Base-by-base conservation (phyloP, 352 stramenopile genomes). In the Phytophthora cajani region DNA sequence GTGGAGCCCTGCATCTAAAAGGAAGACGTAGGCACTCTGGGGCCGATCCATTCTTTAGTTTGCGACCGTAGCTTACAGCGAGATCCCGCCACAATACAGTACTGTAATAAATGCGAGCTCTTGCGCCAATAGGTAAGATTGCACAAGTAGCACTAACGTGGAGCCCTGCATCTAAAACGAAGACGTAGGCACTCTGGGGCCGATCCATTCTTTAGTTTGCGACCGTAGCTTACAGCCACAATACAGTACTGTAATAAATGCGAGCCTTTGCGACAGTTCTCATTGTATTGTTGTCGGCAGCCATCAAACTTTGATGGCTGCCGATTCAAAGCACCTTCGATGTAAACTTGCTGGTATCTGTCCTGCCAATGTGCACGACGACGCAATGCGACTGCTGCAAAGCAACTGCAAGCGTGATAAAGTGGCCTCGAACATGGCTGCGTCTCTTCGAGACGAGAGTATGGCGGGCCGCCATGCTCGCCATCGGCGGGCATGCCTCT, bases 211-310 rank as follows among this genome's bases (percentile, higher is more conserved):
- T 23, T 23, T 23, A 23, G 21, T 23, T 23, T 23, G 21, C 21
- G 21, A n/a, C n/a, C n/a, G n/a, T n/a, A n/a, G n/a, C n/a, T n/a
- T n/a, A n/a, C n/a, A 23, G 21, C 21, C 27, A 49, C 42, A 21
- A 30, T 30, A 27, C 23, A 30, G 27, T 30, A 30, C 23, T 27
- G 5, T 30, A 30, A 30, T 30, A 47, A 17, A 19, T 27, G 44
- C 6, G 16, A 25, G 44, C n/a, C 19, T 27, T 27, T 52, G 46
- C 46, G 46, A 52, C 46, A 52, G 19, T 17, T 52, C 7, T 14
- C 19, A 52, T 30, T 52, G 46, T 52, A 27, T 52, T 52, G 46
- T 52, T 52, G 46, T 52, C 16, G 46, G 46, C n/a, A 52, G 46
- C 46, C 46, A 52, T 50, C 3, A 27, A 25, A 1, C 2, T 25